These are phyloP conservation scores for Polychytrium aggregatum DNA, from an alignment of 192 early-diverging fungal species.

Conservation along the genomic window DNA sequence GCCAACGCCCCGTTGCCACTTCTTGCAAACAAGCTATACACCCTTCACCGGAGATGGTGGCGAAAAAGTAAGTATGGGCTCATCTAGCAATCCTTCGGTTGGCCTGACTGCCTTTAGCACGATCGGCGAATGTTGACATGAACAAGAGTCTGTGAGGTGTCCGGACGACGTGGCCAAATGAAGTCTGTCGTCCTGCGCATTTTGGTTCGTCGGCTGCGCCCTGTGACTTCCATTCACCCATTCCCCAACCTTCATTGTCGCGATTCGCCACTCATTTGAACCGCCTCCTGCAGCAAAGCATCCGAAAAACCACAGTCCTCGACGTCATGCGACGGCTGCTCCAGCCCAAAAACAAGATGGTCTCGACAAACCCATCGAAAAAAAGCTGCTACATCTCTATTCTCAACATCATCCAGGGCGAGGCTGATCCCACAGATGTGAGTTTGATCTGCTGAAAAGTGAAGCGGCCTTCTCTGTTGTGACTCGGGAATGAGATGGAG, in stretches of 20 bases:
- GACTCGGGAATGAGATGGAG: too few relatives aligned
- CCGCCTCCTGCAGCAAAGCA: conserved; percentile 24
- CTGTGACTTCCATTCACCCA: too few relatives aligned
- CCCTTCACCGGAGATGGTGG: conserved; percentile 90
- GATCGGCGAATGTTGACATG: too few relatives aligned
- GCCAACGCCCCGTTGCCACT: conserved; percentile 97
- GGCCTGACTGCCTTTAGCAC: too few relatives aligned
- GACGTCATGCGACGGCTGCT: conserved; percentile 96
- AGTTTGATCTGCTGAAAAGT: conserved; percentile 4
- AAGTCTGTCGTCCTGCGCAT: too few relatives aligned
- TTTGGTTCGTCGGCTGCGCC: too few relatives aligned
- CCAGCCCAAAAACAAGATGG: conserved; percentile 97
- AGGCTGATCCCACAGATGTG: conserved; percentile 93
- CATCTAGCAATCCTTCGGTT: neutral
- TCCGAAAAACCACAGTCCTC: conserved; percentile 91
- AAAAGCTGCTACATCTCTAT: conserved; percentile 95
- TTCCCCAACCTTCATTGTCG: too few relatives aligned
- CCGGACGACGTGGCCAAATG: too few relatives aligned
- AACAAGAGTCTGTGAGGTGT: too few relatives aligned
- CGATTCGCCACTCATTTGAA: neutral
- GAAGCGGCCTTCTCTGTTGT: too few relatives aligned
- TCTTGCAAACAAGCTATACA: conserved; percentile 87
- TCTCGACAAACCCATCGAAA: conserved; percentile 83
- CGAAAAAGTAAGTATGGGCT: conserved; percentile 46
- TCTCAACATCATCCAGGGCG: conserved; percentile 98